Evolutionary conservation across 192 early-diverging fungal genomes (phyloP), one percentile per base, ranked within the genome.

Genomic region (Mortierella alpina): DNA sequence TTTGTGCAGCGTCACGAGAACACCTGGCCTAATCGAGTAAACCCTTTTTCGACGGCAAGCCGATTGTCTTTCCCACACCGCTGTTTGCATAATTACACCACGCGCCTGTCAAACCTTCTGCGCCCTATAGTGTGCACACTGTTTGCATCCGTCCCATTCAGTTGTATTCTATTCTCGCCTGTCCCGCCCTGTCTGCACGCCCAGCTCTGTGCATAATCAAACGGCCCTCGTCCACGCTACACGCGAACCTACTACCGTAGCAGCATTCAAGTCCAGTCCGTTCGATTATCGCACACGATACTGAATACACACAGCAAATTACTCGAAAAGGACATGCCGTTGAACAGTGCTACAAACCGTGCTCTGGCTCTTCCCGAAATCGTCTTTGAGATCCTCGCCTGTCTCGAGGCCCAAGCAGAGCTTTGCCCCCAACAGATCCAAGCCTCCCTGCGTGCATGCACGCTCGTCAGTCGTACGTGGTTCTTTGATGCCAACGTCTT

Each of bases 401-500:
- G 70, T 51, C 70, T 80, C 54, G 77, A 72, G 15, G 70, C 77
- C 48, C 69, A 80, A 59, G 77, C 69, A 6, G 77, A 72, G n/a
- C 59, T 72, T 12, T 68, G 65, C 41, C 65, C 77, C 7, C 77
- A 80, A 42, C 65, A 57, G 17, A 23, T 72, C 55, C 77, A 80
- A 22, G 46, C 77, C 53, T 59, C 77, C n/a, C 65, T 80, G n/a
- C 77, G 77, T 7, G 77, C 77, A 44, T 80, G 77, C 58, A 52
- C 77, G 13, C 70, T 80, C 18, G 77, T 80, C 54, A 68, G 48
- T 47, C 66, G 77, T 46, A 80, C 77, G 46, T 80, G 77, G 77
- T 80, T 72, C 70, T 80, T 72, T 68, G 77, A 80, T 49, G 77
- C 77, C 9, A 80, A 60, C 66, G 47, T 72, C 65, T 80, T 80